phyloP scores from a whole-genome alignment of 2,329 filamentous ascomycete genomes.

The Nigrograna mackinnonii region DNA sequence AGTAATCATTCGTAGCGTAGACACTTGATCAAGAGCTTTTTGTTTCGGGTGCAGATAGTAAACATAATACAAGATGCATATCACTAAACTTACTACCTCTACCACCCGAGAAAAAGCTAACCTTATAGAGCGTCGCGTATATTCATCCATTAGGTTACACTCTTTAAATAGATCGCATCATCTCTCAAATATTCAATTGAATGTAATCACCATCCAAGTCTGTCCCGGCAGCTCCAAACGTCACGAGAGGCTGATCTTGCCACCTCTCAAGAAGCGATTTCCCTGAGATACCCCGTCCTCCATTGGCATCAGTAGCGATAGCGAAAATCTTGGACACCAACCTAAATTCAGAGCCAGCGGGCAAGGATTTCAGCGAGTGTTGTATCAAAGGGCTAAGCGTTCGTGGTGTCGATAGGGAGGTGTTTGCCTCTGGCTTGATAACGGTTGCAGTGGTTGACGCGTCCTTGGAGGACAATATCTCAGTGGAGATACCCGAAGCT shows the following conservation, averaged over 20 bases:
- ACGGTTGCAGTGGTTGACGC: background rate
- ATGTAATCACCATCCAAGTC: background rate
- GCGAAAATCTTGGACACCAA: conserved; percentile 1
- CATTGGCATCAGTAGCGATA: conserved; percentile 1
- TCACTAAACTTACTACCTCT: too few relatives aligned
- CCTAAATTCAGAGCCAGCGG: background rate
- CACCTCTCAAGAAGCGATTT: conserved; percentile 1
- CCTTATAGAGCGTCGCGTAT: too few relatives aligned
- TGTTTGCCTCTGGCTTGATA: conserved; percentile 1
- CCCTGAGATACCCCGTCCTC: background rate
- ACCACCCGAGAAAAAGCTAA: too few relatives aligned
- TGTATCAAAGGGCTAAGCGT: background rate
- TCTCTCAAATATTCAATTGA: background rate
- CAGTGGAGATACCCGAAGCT: background rate
- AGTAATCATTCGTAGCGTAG: too few relatives aligned
- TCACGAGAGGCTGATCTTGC: background rate
- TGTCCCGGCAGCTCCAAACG: background rate
- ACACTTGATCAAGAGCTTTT: too few relatives aligned
- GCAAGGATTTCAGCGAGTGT: background rate
- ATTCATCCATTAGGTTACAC: too few relatives aligned
- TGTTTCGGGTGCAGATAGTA: too few relatives aligned
- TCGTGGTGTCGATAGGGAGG: background rate
- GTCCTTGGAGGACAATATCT: background rate
- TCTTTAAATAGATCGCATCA: too few relatives aligned
- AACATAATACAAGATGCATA: too few relatives aligned